These are phyloP conservation scores for Neurospora sp. DNA, from an alignment of 495 filamentous ascomycete genomes.

Conservation along the genomic window DNA sequence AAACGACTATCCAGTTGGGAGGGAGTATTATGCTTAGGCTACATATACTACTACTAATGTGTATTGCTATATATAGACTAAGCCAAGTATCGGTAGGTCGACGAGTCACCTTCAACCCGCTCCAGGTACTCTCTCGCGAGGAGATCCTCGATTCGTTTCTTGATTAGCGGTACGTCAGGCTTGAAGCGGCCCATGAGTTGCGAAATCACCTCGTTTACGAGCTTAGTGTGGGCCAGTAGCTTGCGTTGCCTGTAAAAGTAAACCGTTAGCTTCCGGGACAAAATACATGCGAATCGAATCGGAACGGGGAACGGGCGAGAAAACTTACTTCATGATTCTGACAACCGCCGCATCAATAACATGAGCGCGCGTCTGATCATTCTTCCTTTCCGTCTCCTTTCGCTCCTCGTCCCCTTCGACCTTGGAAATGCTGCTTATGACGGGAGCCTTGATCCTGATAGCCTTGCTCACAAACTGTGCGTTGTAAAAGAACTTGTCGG, in stretches of 20 bases:
- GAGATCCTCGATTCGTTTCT: slow-evolving; percentile 85
- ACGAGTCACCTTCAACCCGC: slow-evolving; percentile 59
- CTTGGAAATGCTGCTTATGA: slow-evolving; percentile 67
- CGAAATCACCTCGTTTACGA: slow-evolving; percentile 75
- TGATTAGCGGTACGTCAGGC: slow-evolving; percentile 85
- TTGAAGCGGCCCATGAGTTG: slow-evolving; percentile 74
- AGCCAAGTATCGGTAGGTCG: slow-evolving; percentile 71
- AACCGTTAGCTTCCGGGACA: slow-evolving; percentile 5
- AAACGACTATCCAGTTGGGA: not conserved
- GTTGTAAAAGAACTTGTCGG: slow-evolving; percentile 81
- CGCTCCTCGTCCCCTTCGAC: slow-evolving; percentile 80
- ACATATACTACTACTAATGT: not conserved
- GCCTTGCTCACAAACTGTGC: slow-evolving; percentile 70
- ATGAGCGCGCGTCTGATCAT: slow-evolving; percentile 65
- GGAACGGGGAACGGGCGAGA: not conserved
- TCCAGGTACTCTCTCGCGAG: slow-evolving; percentile 94
- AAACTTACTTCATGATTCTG: slow-evolving; percentile 85
- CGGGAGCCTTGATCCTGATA: slow-evolving; percentile 65
- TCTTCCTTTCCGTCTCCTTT: slow-evolving; percentile 78
- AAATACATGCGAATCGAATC: not conserved
- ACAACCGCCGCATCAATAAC: slow-evolving; percentile 86
- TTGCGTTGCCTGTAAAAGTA: slow-evolving; percentile 69
- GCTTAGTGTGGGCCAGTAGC: slow-evolving; percentile 63
- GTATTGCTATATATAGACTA: slow-evolving; percentile 4
- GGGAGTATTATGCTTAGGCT: not conserved